Evolutionary conservation across 345 rosid species (phyloP).

Genomic region (Erysimum cheiranthoides): DNA sequence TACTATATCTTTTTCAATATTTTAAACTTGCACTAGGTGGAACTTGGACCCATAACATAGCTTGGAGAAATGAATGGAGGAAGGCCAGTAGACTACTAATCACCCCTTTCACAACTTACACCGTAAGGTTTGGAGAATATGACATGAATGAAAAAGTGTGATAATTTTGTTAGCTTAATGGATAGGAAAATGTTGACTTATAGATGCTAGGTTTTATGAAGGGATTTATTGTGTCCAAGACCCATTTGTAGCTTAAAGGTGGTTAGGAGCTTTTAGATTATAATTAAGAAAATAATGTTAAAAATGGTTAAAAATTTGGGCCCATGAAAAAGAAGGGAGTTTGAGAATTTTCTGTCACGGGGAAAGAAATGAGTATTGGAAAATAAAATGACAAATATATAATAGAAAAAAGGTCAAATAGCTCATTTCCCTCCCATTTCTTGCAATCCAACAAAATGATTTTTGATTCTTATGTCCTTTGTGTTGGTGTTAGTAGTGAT

Average conservation of each 20-base stretch:
- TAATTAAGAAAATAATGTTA: background rate
- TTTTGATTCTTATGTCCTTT: background rate
- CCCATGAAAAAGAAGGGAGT: constrained; percentile 28
- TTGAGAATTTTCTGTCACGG: constrained; percentile 44
- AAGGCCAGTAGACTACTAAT: background rate
- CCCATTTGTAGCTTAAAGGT: background rate
- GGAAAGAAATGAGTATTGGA: constrained; percentile 11
- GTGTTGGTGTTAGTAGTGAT: background rate
- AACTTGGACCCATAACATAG: constrained; percentile 1
- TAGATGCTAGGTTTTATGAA: background rate
- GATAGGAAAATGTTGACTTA: background rate
- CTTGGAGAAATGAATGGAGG: constrained; percentile 13
- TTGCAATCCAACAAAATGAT: constrained; percentile 4
- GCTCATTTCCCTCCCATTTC: background rate
- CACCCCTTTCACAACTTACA: constrained; percentile 9
- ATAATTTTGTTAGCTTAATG: background rate
- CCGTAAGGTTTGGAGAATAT: constrained; percentile 6
- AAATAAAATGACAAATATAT: constrained; percentile 4
- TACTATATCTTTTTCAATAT: background rate
- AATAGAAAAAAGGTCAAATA: constrained; percentile 1
- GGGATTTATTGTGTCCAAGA: background rate
- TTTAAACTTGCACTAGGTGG: constrained; percentile 1
- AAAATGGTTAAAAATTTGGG: constrained; percentile 19
- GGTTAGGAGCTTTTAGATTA: constrained; percentile 12
- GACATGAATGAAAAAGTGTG: constrained; percentile 5